These are phyloP conservation scores for Xylaria sp. DNA, from an alignment of 2,329 filamentous ascomycete species.

Conservation along the genomic window DNA sequence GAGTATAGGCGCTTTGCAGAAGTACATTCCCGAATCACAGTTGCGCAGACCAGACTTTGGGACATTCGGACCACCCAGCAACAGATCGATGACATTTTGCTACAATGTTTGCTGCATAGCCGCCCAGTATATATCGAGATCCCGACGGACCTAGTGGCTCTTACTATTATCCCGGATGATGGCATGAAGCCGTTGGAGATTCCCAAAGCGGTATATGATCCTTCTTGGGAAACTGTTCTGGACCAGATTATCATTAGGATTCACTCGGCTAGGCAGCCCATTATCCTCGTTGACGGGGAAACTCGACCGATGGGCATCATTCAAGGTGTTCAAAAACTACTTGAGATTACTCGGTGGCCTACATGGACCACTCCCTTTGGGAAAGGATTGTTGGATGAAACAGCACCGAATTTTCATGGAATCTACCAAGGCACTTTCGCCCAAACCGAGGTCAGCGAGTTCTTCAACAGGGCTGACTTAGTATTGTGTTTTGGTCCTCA, in stretches of 20 bases:
- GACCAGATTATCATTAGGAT: no score
- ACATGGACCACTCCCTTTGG: slow-evolving; percentile 54
- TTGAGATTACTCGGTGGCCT: slow-evolving; percentile 51
- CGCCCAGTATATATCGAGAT: slow-evolving; percentile 63
- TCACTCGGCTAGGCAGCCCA: slow-evolving; percentile 51
- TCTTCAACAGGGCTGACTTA: slow-evolving; percentile 50
- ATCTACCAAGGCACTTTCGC: slow-evolving; percentile 53
- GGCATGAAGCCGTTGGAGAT: no score
- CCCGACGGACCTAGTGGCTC: slow-evolving; percentile 52
- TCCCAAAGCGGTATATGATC: no score
- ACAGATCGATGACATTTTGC: slow-evolving; percentile 58
- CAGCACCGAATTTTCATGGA: slow-evolving; percentile 53
- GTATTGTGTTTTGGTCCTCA: slow-evolving; percentile 54
- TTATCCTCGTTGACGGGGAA: slow-evolving; percentile 60
- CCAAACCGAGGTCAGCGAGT: slow-evolving; percentile 41
- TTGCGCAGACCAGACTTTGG: slow-evolving; percentile 53
- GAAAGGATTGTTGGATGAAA: slow-evolving; percentile 57
- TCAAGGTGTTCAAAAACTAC: slow-evolving; percentile 49
- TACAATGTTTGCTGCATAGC: slow-evolving; percentile 56
- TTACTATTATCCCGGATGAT: no score
- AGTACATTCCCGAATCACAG: slow-evolving; percentile 57
- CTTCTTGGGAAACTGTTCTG: no score
- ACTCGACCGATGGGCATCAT: slow-evolving; percentile 49
- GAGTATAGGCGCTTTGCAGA: slow-evolving; percentile 57
- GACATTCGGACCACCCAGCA: slow-evolving; percentile 51